Conservation (phyloP, 83 land plant species). For the Diphasiastrum complanatum region DNA sequence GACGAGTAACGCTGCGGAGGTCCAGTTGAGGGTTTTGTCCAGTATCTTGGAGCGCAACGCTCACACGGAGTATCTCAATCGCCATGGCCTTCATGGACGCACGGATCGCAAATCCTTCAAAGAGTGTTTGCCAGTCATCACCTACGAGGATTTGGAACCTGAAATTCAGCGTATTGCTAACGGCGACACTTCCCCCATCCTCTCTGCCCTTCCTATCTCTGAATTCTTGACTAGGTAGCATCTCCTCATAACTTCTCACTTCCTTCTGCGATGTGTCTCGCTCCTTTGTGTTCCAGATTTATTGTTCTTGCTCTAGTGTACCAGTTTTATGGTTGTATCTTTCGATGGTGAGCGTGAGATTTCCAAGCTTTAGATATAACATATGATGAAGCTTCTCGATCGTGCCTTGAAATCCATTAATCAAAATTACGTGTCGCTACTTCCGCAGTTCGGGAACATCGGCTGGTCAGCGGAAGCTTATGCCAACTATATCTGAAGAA, state of each 20-base stretch:
- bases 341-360: not conserved
- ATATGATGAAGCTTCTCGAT: too few species aligned
- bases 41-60: constrained; percentile 52
- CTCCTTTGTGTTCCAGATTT: too few species aligned
- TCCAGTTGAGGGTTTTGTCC: constrained; percentile 45
- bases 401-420: too few species aligned
- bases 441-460: constrained; percentile 65
- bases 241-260: too few species aligned
- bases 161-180: constrained; percentile 64
- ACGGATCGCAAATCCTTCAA: constrained; percentile 49
- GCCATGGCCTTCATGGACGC: constrained; percentile 42
- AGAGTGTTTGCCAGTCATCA: constrained; percentile 47
- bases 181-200: constrained; percentile 61
- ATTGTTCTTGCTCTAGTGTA: not conserved
- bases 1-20: constrained; percentile 40
- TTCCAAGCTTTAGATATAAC: not conserved
- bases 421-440: too few species aligned
- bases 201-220: constrained; percentile 57
- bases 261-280: too few species aligned
- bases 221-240: constrained; percentile 63
- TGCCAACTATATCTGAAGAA: constrained; percentile 65
- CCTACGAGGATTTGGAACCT: constrained; percentile 56
- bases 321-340: not conserved
- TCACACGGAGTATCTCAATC: constrained; percentile 51
- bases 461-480: constrained; percentile 61